Evolutionary conservation across 2,329 filamentous ascomycete species (phyloP), one percentile per base, ranked within the genome.

Genomic region (Fusarium nodosum): DNA sequence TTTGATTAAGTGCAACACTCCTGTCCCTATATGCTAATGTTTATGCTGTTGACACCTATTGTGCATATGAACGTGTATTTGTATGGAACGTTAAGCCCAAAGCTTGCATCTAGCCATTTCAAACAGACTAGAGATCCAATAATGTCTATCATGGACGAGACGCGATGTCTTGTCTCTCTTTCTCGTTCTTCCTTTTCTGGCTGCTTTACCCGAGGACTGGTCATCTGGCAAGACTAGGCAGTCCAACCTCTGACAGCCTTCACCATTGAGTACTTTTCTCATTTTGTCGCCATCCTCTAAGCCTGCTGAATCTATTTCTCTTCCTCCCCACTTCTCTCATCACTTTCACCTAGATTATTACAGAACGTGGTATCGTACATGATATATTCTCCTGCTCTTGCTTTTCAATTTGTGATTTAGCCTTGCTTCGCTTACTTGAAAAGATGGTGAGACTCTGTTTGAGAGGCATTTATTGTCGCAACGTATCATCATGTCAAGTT

Each of bases 341-440:
- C 42, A 56, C 67, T 54, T 52, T 69, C 61, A 58, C 65, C 61
- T 68, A 71, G 57, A 74, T 75, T 75, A 74, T 71, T 65, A 65
- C 62, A 65, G 70, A 74, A 72, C 54, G 47, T 64, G 63, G 50
- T 75, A 75, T 74, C 71, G 68, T 75, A 75, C 71, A 75, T 64
- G 56, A 55, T 57, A 41, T 46, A 55, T 53, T 57, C 46, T 58
- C 33, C 46, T 58, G 36, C 39, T 56, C 52, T 55, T 71, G 38
- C 30, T 50, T 53, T 70, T 34, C 41, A 44, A 30, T 51, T 30
- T 57, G 52, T 57, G 39, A 44, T 68, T 30, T 22, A 51, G 44
- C 33, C 48, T 55, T 16, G 39, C 18, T 33, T 56, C 55, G 38
- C 39, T 48, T 53, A 39, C 36, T 47, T 31, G 38, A 34, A 33